Conservation (phyloP, 2,329 filamentous ascomycete genomes). For the Stagonosporopsis vannaccii region DNA sequence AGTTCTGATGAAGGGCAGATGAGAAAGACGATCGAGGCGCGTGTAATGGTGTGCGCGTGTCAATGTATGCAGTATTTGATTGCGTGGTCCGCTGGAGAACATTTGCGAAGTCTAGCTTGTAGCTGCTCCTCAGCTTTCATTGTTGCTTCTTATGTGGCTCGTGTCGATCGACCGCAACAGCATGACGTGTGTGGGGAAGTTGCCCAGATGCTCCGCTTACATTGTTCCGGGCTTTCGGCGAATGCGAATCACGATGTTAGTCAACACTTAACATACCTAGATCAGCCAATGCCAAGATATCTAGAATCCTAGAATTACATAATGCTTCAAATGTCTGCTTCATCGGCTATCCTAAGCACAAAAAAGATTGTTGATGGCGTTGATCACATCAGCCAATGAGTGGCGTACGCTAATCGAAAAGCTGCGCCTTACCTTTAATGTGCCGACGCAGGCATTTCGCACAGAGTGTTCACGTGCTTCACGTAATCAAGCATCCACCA, state of each 20-base stretch:
- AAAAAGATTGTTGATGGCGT: no score
- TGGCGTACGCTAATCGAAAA: slow-evolving; percentile 5
- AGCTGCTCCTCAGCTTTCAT: neutral
- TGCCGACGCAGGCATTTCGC: neutral
- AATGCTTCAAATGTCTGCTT: neutral
- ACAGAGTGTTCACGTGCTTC: neutral
- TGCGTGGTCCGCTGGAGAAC: neutral
- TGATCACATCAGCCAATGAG: slow-evolving; percentile 1
- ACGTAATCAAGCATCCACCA: neutral
- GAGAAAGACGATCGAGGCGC: neutral
- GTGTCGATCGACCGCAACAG: slow-evolving; percentile 4
- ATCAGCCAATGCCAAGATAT: neutral
- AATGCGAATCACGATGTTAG: slow-evolving; percentile 3
- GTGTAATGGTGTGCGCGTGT: neutral
- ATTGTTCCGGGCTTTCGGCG: slow-evolving; percentile 10
- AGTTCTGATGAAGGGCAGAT: slow-evolving; percentile 6
- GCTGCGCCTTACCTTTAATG: neutral
- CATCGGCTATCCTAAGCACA: neutral
- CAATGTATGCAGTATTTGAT: neutral
- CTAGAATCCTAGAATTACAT: no score
- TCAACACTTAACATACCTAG: neutral
- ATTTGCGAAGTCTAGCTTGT: neutral
- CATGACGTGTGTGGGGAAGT: slow-evolving; percentile 11
- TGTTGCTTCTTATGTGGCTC: neutral
- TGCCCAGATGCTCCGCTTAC: slow-evolving; percentile 1